Evolutionary conservation across 208 protist species (phyloP).

Genomic region (Tritrichomonas foetus): DNA sequence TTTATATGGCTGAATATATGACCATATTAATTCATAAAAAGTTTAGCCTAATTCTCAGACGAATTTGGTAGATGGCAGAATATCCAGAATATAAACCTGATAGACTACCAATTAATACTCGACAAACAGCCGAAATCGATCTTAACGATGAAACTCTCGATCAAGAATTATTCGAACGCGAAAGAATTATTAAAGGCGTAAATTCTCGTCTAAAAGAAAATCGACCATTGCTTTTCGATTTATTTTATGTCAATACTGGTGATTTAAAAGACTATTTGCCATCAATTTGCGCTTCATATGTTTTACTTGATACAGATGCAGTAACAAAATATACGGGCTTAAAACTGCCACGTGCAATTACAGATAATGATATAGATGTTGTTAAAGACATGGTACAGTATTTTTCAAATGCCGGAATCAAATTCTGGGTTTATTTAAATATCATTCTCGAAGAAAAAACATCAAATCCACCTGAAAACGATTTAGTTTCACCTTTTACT

Average conservation of each 20-base stretch:
- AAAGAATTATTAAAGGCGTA: background rate
- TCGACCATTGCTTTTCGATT: conserved; percentile 17
- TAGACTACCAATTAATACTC: no score
- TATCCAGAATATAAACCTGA: no score
- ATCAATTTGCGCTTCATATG: background rate
- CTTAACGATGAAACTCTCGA: background rate
- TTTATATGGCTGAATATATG: no score
- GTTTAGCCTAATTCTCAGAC: no score
- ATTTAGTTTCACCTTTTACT: background rate
- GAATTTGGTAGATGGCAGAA: no score
- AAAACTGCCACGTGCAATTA: background rate
- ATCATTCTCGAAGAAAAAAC: background rate
- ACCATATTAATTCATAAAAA: no score
- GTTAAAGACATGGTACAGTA: background rate
- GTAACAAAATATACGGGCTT: background rate
- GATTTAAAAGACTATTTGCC: background rate
- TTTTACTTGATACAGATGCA: background rate
- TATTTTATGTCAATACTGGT: conserved; percentile 4
- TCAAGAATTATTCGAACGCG: background rate
- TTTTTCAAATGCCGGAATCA: background rate
- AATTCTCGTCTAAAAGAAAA: background rate
- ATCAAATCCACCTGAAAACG: background rate
- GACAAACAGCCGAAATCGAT: no score
- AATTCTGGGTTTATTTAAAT: background rate
- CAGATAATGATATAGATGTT: background rate